phyloP scores from a whole-genome alignment of 2,329 filamentous ascomycete genomes.

The Canariomyces notabilis region DNA sequence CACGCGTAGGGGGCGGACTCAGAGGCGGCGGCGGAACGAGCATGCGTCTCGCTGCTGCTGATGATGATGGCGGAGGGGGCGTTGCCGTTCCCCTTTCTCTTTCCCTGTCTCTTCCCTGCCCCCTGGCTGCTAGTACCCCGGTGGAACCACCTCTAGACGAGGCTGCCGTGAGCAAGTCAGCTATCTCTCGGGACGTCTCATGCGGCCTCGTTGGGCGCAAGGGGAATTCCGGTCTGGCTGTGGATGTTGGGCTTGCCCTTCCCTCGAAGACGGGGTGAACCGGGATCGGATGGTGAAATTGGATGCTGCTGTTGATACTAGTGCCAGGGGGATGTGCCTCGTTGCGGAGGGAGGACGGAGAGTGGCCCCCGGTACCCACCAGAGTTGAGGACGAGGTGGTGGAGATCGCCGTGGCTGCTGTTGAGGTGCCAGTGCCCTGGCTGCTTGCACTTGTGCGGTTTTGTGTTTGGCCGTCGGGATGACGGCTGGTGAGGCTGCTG shows the following conservation, averaged over 20 bases:
- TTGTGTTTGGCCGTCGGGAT: too few species aligned
- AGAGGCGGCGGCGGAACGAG: constrained; percentile 29
- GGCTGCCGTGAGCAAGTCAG: constrained; percentile 30
- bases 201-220: constrained; percentile 34
- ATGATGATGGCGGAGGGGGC: constrained; percentile 7
- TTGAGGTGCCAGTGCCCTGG: constrained; percentile 2
- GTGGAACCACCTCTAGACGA: too few species aligned
- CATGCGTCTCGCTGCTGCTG: too few species aligned
- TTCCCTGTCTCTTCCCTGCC: not conserved
- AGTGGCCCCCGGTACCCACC: not conserved
- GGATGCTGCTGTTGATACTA: too few species aligned
- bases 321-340: constrained; percentile 12
- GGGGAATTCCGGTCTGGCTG: constrained; percentile 28
- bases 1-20: constrained; percentile 43
- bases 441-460: constrained; percentile 16
- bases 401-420: constrained; percentile 2
- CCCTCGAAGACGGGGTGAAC: too few species aligned
- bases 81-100: not conserved
- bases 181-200: constrained; percentile 34
- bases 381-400: constrained; percentile 6
- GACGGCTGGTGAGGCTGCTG: constrained; percentile 9
- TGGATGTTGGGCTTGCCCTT: too few species aligned
- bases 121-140: not conserved
- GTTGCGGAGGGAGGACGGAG: constrained; percentile 23
- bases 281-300: too few species aligned